Conservation (phyloP, 495 filamentous ascomycete genomes). For the Lasiosphaeria ovina region DNA sequence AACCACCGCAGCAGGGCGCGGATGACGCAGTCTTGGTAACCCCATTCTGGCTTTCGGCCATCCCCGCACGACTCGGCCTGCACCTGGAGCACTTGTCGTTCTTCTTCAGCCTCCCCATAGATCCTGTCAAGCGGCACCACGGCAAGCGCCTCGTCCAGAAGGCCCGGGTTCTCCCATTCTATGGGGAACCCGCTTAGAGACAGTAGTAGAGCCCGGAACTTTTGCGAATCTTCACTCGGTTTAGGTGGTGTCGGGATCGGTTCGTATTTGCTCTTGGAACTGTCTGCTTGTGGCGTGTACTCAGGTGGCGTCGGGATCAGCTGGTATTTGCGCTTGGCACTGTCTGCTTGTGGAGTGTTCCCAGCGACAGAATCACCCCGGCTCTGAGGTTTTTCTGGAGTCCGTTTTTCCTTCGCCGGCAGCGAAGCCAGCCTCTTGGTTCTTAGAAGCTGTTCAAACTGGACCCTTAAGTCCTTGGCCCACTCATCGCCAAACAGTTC, state of each 20-base stretch:
- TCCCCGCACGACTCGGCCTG: constrained; percentile 80
- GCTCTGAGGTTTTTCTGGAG: too few relatives aligned
- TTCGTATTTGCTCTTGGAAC: constrained; percentile 55
- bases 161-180: constrained; percentile 96
- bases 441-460: too few relatives aligned
- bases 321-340: constrained; percentile 28
- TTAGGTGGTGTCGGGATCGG: constrained; percentile 70
- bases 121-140: constrained; percentile 84
- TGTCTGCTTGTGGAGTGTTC: constrained; percentile 10
- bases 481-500: too few relatives aligned
- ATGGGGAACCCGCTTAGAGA: constrained; percentile 79
- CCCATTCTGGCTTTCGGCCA: constrained; percentile 82
- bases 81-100: constrained; percentile 79
- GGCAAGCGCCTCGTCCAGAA: constrained; percentile 87
- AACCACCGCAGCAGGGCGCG: constrained; percentile 93
- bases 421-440: too few relatives aligned
- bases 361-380: too few relatives aligned
- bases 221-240: constrained; percentile 69
- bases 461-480: too few relatives aligned
- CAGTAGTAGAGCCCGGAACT: constrained; percentile 80
- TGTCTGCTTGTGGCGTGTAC: constrained; percentile 60
- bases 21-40: constrained; percentile 96
- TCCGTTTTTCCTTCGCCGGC: too few relatives aligned
- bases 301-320: constrained; percentile 52
- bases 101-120: constrained; percentile 91